Percentiles rank a stretch among this genome's conserved stretches.
Conservation (phyloP, 2,329 filamentous ascomycete genomes). For the Phaeosphaeriaceae sp. region DNA sequence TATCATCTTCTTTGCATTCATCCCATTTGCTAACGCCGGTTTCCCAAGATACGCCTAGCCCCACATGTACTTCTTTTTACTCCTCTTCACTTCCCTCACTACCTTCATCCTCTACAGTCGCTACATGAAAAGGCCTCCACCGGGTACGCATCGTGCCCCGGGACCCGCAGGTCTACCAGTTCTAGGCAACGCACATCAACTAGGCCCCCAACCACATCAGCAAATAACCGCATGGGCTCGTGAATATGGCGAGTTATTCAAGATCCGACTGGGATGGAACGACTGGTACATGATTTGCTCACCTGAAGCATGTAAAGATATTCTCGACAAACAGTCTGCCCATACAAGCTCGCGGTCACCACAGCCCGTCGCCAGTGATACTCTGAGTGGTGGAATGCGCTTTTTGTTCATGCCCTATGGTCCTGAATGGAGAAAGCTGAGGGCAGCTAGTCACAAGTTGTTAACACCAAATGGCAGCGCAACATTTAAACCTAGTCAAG, state of each 20-base stretch:
- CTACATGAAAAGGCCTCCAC: conserved; percentile 17
- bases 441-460: conserved; percentile 49
- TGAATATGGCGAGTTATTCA: conserved; percentile 55
- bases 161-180: conserved; percentile 35
- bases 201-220: conserved; percentile 36
- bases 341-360: conserved; percentile 47
- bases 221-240: conserved; percentile 47
- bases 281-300: conserved; percentile 56
- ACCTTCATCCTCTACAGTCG: conserved; percentile 19
- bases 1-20: neutral
- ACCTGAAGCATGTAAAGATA: conserved; percentile 53
- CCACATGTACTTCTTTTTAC: conserved; percentile 27
- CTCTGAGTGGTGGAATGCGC: conserved; percentile 50
- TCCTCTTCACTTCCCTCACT: conserved; percentile 15
- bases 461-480: conserved; percentile 46
- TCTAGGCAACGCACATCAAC: conserved; percentile 39
- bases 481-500: conserved; percentile 53
- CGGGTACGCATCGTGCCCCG: conserved; percentile 24
- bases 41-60: conserved; percentile 1
- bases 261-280: conserved; percentile 53
- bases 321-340: conserved; percentile 51
- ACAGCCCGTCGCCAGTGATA: conserved; percentile 48
- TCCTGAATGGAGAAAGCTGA: conserved; percentile 48
- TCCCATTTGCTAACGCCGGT: neutral
- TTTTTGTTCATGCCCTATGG: conserved; percentile 53